These are phyloP conservation scores for Beauveria sp. DNA, from an alignment of 2,329 filamentous ascomycete species.

Conservation along the genomic window DNA sequence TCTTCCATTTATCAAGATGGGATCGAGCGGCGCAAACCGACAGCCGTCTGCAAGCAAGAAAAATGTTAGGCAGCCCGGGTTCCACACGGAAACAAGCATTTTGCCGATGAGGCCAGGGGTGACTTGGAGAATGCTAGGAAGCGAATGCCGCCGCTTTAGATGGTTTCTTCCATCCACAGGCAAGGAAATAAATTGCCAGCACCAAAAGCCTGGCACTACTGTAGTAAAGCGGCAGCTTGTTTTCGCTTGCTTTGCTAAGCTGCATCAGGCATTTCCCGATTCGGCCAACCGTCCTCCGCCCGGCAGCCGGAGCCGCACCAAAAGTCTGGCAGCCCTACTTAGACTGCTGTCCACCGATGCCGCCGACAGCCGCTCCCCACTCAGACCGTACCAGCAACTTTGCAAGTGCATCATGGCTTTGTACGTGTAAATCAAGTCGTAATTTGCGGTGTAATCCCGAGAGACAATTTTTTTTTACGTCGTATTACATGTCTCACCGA, in stretches of 20 bases:
- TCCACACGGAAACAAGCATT: slow-evolving; percentile 4
- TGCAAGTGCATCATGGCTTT: not conserved
- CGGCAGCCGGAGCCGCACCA: slow-evolving; percentile 15
- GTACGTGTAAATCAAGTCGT: not conserved
- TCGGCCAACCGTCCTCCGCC: slow-evolving; percentile 8
- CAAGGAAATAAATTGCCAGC: not conserved
- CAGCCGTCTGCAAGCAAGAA: not conserved
- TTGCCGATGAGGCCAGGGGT: not conserved
- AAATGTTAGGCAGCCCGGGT: not conserved
- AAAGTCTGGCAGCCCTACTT: not conserved
- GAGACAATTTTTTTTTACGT: not conserved
- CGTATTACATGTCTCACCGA: not conserved
- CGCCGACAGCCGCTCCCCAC: slow-evolving; percentile 19
- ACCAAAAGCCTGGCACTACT: not conserved
- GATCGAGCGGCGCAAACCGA: slow-evolving; percentile 6
- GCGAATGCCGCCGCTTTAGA: slow-evolving; percentile 1
- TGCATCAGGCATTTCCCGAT: slow-evolving; percentile 1
- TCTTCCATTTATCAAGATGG: not conserved
- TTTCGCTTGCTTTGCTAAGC: not conserved
- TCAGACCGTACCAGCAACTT: not conserved
- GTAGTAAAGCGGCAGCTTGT: not conserved
- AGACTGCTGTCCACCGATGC: slow-evolving; percentile 16
- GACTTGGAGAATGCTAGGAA: not conserved
- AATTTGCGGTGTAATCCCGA: not conserved
- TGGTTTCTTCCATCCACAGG: not conserved